Percentiles rank a stretch among this genome's conserved stretches.
Evolutionary conservation across 306 rosid genomes (phyloP).

Genomic region (Cucumis melo): DNA sequence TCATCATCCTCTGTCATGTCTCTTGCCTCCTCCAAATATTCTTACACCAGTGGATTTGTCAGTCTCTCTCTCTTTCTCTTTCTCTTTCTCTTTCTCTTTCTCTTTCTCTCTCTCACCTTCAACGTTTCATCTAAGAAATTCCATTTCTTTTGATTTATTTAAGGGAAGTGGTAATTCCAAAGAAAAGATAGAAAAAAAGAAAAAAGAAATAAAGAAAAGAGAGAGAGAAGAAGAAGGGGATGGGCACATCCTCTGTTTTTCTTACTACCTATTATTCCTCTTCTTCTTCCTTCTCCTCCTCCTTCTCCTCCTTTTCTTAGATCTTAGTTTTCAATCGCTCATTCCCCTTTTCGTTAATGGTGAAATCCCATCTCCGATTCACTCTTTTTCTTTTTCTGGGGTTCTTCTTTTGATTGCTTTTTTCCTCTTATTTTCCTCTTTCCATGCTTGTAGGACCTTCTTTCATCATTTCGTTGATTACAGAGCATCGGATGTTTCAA

Average conservation of each 20-base stretch:
- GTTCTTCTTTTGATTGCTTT: slow-evolving; percentile 24
- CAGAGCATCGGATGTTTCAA: slow-evolving; percentile 49
- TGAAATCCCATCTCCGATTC: slow-evolving; percentile 26
- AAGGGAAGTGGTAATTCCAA: slow-evolving; percentile 71
- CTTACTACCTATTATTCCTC: slow-evolving; percentile 27
- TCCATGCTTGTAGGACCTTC: slow-evolving; percentile 23
- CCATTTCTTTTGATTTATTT: slow-evolving; percentile 60
- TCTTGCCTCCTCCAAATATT: slow-evolving; percentile 71
- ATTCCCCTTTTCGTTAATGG: slow-evolving; percentile 31
- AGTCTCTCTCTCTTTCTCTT: slow-evolving; percentile 25
- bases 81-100: slow-evolving; percentile 15
- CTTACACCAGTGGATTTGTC: slow-evolving; percentile 70
- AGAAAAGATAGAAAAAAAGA: slow-evolving; percentile 36
- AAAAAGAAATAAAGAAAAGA: slow-evolving; percentile 8
- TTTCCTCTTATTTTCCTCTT: slow-evolving; percentile 10
- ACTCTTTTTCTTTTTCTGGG: slow-evolving; percentile 9
- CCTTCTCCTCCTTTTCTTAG: slow-evolving; percentile 22
- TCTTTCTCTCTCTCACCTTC: slow-evolving; percentile 22
- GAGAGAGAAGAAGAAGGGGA: slow-evolving; percentile 27
- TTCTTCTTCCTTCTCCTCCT: not conserved
- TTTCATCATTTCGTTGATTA: slow-evolving; percentile 28
- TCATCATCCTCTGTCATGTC: slow-evolving; percentile 28
- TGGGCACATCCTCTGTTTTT: slow-evolving; percentile 79
- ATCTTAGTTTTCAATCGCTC: slow-evolving; percentile 31
- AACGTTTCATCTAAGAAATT: slow-evolving; percentile 37